Conservation (phyloP, 1,139 yeast species). For the Blastobotrys elegans region DNA sequence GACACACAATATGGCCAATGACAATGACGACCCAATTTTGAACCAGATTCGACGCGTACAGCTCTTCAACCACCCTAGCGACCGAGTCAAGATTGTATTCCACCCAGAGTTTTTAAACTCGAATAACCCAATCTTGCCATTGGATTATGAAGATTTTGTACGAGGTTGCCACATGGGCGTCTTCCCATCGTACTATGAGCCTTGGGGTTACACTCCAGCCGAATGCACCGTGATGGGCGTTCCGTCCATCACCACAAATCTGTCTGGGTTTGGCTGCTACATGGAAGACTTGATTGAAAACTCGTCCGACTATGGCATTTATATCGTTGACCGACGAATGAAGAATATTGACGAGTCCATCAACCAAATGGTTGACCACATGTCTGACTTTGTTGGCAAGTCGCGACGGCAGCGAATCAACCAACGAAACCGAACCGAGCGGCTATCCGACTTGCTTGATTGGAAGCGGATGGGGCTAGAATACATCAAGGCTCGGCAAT, state of each 20-base stretch:
- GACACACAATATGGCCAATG: constrained; percentile 97
- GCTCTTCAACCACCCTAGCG: constrained; percentile 82
- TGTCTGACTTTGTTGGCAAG: constrained; percentile 84
- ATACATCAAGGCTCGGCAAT: constrained; percentile 89
- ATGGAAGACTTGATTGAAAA: constrained; percentile 97
- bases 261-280: constrained; percentile 96
- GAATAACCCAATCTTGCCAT: constrained; percentile 86
- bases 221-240: constrained; percentile 99
- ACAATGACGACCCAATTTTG: constrained; percentile 82
- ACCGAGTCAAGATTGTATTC: constrained; percentile 91
- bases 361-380: constrained; percentile 80
- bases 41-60: constrained; percentile 90
- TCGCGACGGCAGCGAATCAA: constrained; percentile 96
- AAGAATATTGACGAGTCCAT: constrained; percentile 92
- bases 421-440: constrained; percentile 95
- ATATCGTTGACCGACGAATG: constrained; percentile 91
- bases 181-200: constrained; percentile 97
- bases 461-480: constrained; percentile 99
- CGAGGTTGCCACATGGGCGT: constrained; percentile 98
- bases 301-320: constrained; percentile 92
- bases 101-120: constrained; percentile 97
- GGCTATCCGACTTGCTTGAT: constrained; percentile 86
- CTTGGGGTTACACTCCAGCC: constrained; percentile 99
- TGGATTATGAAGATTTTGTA: constrained; percentile 96
- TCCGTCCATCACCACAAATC: constrained; percentile 94